Evolutionary conservation across 2,329 filamentous ascomycete species (phyloP).

Genomic region (Pyricularia grisea): DNA sequence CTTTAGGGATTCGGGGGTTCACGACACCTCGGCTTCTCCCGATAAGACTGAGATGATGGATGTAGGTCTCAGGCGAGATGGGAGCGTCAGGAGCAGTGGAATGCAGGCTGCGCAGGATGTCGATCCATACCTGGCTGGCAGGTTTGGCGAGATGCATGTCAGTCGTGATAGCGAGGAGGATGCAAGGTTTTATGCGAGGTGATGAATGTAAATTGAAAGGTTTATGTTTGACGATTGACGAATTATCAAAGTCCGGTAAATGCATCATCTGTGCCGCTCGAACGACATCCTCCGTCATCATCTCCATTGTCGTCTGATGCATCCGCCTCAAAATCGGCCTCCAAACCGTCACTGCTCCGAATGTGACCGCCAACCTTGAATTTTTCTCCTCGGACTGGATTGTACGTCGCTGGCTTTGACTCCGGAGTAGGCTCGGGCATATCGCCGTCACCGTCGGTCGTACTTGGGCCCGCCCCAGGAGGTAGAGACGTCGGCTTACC

Average conservation of each 20-base stretch:
- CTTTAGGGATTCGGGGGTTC: neutral
- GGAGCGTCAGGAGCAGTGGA: neutral
- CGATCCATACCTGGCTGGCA: neutral
- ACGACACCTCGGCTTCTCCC: neutral
- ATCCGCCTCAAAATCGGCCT: neutral
- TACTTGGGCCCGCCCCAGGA: neutral
- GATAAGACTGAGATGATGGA: neutral
- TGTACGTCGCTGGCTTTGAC: neutral
- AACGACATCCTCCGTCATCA: neutral
- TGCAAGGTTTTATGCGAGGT: neutral
- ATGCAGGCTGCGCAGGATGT: neutral
- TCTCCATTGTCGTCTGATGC: neutral
- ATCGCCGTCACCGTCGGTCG: neutral
- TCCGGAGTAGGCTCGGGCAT: neutral
- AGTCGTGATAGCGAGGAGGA: neutral
- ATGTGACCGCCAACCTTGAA: neutral
- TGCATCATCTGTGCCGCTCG: neutral
- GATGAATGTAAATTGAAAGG: neutral
- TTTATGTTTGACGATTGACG: neutral
- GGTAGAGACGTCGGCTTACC: neutral
- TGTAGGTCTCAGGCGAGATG: neutral
- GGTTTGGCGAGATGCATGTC: neutral
- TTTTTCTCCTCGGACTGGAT: neutral
- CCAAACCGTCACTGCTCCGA: neutral
- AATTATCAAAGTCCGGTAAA: neutral